These are phyloP conservation scores for Nakazawaea laoshanensis DNA, from an alignment of 805 yeast species.

Conservation along the genomic window DNA sequence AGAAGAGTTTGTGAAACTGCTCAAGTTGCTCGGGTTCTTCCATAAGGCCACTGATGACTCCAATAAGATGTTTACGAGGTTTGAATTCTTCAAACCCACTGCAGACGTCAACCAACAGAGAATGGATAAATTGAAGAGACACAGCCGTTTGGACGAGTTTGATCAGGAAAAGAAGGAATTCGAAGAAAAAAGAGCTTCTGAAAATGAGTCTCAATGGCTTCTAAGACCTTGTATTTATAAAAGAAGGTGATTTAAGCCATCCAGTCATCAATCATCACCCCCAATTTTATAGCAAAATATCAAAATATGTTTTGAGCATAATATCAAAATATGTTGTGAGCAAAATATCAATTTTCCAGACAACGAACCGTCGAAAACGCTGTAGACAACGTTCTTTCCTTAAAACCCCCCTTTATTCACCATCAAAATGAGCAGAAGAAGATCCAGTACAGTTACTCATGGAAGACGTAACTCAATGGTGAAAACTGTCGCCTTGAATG, in stretches of 20 bases:
- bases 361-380: no score
- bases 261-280: no score
- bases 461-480: slow-evolving; percentile 57
- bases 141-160: slow-evolving; percentile 60
- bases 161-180: slow-evolving; percentile 53
- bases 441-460: slow-evolving; percentile 7
- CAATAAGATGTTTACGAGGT: slow-evolving; percentile 91
- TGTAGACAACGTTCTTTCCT: no score
- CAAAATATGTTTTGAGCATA: no score
- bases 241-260: no score
- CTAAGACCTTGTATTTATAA: slow-evolving; percentile 95
- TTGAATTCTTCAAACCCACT: slow-evolving; percentile 88
- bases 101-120: slow-evolving; percentile 56
- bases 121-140: slow-evolving; percentile 51
- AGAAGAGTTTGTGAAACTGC: slow-evolving; percentile 69
- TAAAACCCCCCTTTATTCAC: no score
- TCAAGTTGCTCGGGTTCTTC: slow-evolving; percentile 76
- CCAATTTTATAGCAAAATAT: no score
- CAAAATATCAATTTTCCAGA: no score
- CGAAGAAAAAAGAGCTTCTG: slow-evolving; percentile 40
- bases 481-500: slow-evolving; percentile 47
- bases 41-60: slow-evolving; percentile 80
- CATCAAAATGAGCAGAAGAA: slow-evolving; percentile 6
- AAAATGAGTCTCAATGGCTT: slow-evolving; percentile 80
- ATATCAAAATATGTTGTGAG: no score